Percentiles rank a stretch among this genome's conserved stretches.
These are phyloP conservation scores for Ceratobasidium sp. DNA, from an alignment of 1,284 basidiomycete species.

Conservation along the genomic window DNA sequence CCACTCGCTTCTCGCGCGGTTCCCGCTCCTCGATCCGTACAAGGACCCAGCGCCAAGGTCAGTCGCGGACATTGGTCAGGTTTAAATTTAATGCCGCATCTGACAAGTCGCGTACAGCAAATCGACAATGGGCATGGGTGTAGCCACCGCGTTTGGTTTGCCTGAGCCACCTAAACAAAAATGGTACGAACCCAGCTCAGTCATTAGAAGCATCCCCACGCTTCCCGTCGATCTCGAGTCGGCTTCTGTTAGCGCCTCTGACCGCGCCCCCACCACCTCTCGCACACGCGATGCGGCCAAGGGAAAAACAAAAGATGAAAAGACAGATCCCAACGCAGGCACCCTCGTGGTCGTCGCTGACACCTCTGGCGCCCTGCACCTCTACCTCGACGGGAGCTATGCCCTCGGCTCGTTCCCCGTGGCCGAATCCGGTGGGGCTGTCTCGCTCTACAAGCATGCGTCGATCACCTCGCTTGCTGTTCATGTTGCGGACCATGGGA, in stretches of 20 bases:
- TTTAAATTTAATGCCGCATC: background rate
- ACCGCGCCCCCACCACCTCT: conserved; percentile 26
- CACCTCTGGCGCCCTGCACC: conserved; percentile 62
- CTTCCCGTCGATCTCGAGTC: conserved; percentile 61
- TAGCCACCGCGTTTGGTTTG: conserved; percentile 36
- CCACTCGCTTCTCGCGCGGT: conserved; percentile 67
- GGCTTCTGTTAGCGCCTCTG: conserved; percentile 61
- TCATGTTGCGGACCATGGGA: conserved; percentile 45
- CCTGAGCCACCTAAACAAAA: conserved; percentile 48
- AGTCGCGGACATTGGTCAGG: background rate
- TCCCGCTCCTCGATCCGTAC: conserved; percentile 70
- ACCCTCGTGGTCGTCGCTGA: conserved; percentile 70
- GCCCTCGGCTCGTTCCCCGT: conserved; percentile 68
- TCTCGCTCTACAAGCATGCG: conserved; percentile 24
- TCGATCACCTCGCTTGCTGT: conserved; percentile 38
- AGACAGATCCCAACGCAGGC: conserved; percentile 63
- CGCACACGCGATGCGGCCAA: conserved; percentile 48
- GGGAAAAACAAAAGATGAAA: conserved; percentile 54
- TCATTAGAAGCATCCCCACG: conserved; percentile 71
- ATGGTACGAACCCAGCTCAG: conserved; percentile 57
- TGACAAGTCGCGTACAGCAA: conserved; percentile 21
- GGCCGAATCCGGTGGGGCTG: conserved; percentile 50
- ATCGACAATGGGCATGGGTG: conserved; percentile 22
- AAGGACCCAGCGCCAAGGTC: conserved; percentile 30
- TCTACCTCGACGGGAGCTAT: conserved; percentile 80